These are phyloP conservation scores for Zymoseptoria passerinii DNA, from an alignment of 2,329 filamentous ascomycete genomes.

Conservation along the genomic window DNA sequence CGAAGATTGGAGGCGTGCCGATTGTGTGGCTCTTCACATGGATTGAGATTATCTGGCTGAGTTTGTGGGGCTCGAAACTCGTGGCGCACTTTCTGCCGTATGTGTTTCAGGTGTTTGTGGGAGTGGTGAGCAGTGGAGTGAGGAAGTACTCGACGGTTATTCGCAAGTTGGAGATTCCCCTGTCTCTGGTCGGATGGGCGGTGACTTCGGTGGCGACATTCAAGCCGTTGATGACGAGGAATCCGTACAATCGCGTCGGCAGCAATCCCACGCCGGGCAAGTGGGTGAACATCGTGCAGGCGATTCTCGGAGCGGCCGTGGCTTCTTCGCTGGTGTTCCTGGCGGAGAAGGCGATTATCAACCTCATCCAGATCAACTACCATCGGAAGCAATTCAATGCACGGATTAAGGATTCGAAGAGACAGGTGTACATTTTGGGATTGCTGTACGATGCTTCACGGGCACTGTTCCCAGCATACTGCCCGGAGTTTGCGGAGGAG, in stretches of 20 bases:
- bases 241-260: conserved; percentile 25
- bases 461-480: conserved; percentile 84
- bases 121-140: conserved; percentile 56
- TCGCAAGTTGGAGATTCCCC: conserved; percentile 49
- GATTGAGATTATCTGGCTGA: conserved; percentile 57
- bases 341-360: conserved; percentile 69
- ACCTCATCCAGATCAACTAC: conserved; percentile 77
- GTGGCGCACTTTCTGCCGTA: conserved; percentile 50
- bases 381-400: conserved; percentile 76
- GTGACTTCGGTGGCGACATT: conserved; percentile 54
- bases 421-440: conserved; percentile 70
- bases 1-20: conserved; percentile 47
- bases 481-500: conserved; percentile 80
- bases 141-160: conserved; percentile 56
- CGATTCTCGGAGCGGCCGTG: conserved; percentile 58
- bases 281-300: conserved; percentile 52
- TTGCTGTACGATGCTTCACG: conserved; percentile 86
- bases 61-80: conserved; percentile 55
- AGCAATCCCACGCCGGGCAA: conserved; percentile 18
- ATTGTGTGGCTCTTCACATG: conserved; percentile 57
- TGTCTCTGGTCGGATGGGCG: conserved; percentile 54
- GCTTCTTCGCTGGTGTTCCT: conserved; percentile 63
- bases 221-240: conserved; percentile 39
- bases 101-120: conserved; percentile 53
- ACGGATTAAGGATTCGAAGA: conserved; percentile 82